Evolutionary conservation across 257 asterid species (phyloP), one percentile per base, ranked within the genome.

Genomic region (Hygrophila difformis): DNA sequence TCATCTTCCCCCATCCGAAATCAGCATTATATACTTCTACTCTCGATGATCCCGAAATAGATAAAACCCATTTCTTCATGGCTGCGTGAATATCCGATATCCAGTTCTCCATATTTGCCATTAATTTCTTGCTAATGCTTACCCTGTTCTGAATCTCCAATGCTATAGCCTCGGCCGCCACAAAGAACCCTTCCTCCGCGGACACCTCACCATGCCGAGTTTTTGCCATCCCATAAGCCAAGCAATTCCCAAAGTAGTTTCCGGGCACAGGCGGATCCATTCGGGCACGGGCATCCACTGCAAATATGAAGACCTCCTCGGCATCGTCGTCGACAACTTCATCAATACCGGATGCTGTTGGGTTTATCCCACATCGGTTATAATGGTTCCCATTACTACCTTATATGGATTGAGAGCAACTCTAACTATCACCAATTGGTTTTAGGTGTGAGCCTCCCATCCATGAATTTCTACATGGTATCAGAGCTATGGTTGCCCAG

Each of bases 1-100:
- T 49, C 16, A 76, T 74, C 34, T 57, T 23, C 40, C 81, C 84
- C 72, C 74, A 78, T 52, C 88, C 81, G 3, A 71, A 72, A 59
- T 75, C 81, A 8, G 60, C 47, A 2, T 5, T 15, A n/a, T 12
- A 59, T 17, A 65, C n/a, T 17, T 67, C 68, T 53, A 75, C 59
- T 26, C 65, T 75, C 0, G 88, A 81, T 1, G 84, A 78, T 43
- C 80, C 81, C 13, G 71, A 51, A 13, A 79, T 65, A 16, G 47
- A 35, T 0, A 64, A 28, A 6, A 18, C 38, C 20, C 64, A 62
- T 41, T 34, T 35, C 23, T 56, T 63, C 14, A 1, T 0, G 0
- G 34, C 16, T 2, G 56, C 50, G 19, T 5, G 2, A 47, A 44
- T n/a, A 2, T 44, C 64, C 12, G 44, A 20, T 2, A 68, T 18